Conservation (phyloP, 345 rosid genomes). For the Stellera chamaejasme region DNA sequence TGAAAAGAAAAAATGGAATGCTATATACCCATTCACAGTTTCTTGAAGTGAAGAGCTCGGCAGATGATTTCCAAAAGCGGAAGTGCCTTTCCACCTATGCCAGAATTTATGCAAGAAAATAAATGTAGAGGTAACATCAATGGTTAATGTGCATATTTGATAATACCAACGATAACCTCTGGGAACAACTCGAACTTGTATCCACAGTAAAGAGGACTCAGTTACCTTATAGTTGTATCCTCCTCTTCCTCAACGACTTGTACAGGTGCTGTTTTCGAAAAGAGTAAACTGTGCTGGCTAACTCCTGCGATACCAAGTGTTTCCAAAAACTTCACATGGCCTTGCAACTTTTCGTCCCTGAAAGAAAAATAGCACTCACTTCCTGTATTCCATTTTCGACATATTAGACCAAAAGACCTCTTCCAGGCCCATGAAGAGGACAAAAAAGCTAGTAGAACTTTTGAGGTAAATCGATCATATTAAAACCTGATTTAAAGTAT, state of each 20-base stretch:
- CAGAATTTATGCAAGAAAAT: not conserved
- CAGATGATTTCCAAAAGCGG: constrained; percentile 30
- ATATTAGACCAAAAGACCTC: not conserved
- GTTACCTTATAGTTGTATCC: constrained; percentile 52
- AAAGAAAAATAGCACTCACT: not conserved
- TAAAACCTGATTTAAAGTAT: not conserved
- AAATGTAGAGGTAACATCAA: constrained; percentile 6
- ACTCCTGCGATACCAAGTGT: constrained; percentile 91
- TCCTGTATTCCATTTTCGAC: not conserved
- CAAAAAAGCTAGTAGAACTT: too few species aligned
- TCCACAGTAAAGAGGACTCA: not conserved
- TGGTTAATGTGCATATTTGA: not conserved
- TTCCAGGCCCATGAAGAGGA: too few species aligned
- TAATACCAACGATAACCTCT: not conserved
- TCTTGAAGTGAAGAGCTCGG: constrained; percentile 35
- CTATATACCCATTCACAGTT: constrained; percentile 51
- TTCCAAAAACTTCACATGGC: constrained; percentile 61
- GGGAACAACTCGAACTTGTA: not conserved
- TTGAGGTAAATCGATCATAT: not conserved
- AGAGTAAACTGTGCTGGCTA: constrained; percentile 89
- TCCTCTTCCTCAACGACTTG: constrained; percentile 59
- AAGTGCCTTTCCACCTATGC: constrained; percentile 34
- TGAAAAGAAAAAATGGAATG: constrained; percentile 6
- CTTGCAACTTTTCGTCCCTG: constrained; percentile 60
- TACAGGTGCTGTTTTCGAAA: constrained; percentile 76